Conservation (phyloP, 1,139 yeast species). For the Kluyveromyces sp. region DNA sequence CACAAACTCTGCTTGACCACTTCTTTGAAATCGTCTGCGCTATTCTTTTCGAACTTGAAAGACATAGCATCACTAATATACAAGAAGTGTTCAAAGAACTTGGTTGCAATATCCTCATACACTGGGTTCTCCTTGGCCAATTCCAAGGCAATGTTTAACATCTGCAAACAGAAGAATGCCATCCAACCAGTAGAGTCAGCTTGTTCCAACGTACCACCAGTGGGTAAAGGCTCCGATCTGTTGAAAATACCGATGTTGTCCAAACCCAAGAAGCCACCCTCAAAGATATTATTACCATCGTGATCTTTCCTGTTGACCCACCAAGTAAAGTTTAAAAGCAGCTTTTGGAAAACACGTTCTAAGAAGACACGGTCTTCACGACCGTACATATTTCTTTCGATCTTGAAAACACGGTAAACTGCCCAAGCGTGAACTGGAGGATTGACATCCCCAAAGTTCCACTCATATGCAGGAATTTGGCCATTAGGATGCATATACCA, state of each 20-base stretch:
- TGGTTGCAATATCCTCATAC: constrained; percentile 91
- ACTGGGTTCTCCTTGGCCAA: constrained; percentile 80
- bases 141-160: constrained; percentile 91
- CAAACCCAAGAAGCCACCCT: constrained; percentile 90
- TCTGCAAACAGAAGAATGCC: constrained; percentile 88
- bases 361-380: constrained; percentile 75
- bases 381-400: constrained; percentile 83
- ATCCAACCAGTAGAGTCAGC: constrained; percentile 99
- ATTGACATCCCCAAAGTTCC: constrained; percentile 94
- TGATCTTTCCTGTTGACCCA: constrained; percentile 94
- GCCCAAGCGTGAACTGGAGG: constrained; percentile 99
- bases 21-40: constrained; percentile 34
- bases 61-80: constrained; percentile 95
- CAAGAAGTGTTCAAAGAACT: constrained; percentile 89
- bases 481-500: constrained; percentile 99
- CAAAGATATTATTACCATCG: constrained; percentile 85
- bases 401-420: constrained; percentile 80
- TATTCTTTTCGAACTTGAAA: constrained; percentile 37
- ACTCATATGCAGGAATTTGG: constrained; percentile 96
- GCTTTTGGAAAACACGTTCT: constrained; percentile 87
- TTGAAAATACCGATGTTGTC: constrained; percentile 94
- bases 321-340: constrained; percentile 89
- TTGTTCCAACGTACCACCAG: constrained; percentile 88
- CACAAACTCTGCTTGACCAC: constrained; percentile 64
- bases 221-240: constrained; percentile 89